These are phyloP conservation scores for Populus deltoides DNA, from an alignment of 345 rosid species.

Conservation along the genomic window DNA sequence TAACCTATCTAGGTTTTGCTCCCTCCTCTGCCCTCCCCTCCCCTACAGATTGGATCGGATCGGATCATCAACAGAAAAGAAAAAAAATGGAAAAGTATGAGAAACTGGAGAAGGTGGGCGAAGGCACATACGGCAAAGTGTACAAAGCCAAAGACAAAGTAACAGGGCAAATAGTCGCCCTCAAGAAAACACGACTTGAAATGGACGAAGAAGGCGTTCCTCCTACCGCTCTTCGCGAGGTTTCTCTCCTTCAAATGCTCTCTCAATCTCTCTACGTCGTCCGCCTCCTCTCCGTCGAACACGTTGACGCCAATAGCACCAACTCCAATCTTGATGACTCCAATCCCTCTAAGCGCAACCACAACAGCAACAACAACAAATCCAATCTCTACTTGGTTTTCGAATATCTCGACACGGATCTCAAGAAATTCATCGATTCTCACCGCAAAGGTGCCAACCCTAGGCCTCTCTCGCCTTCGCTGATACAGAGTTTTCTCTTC, in stretches of 20 bases:
- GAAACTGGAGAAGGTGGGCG: conserved; percentile 95
- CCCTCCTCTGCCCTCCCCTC: too few relatives aligned
- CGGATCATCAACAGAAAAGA: neutral
- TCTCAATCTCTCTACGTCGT: conserved; percentile 86
- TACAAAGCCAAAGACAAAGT: conserved; percentile 85
- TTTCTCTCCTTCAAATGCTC: conserved; percentile 87
- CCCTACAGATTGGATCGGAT: too few relatives aligned
- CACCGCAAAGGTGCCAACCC: conserved; percentile 76
- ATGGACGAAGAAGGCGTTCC: conserved; percentile 99
- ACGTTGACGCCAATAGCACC: conserved; percentile 43
- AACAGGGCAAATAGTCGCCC: conserved; percentile 79
- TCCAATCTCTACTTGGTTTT: conserved; percentile 82
- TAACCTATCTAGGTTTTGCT: neutral
- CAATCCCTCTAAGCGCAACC: neutral
- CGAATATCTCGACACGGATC: conserved; percentile 91
- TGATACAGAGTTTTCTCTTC: conserved; percentile 69
- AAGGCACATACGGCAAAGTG: conserved; percentile 93
- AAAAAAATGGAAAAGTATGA: conserved; percentile 81
- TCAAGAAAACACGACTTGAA: conserved; percentile 85
- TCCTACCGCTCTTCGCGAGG: conserved; percentile 94
- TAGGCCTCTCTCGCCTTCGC: conserved; percentile 47
- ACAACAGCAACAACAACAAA: conserved; percentile 31
- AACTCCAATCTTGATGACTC: neutral
- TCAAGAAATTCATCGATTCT: conserved; percentile 82
- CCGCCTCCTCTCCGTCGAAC: conserved; percentile 87